Evolutionary conservation across 768 basidiomycete species (phyloP).

Genomic region (Porphyrellus cyaneotinctus): DNA sequence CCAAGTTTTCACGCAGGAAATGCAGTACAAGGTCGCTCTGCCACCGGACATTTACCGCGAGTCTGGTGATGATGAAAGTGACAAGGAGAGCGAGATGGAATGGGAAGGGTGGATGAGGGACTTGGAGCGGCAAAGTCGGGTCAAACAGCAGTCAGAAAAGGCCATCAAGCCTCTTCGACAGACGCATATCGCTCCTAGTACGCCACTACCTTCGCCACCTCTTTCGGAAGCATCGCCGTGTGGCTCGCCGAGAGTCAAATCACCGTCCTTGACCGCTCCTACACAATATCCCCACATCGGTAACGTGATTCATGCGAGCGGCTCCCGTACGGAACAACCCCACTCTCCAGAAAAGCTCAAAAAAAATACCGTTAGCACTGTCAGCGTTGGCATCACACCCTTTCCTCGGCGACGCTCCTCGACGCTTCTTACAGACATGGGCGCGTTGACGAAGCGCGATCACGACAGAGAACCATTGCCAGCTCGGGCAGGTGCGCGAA

Average conservation of each 20-base stretch:
- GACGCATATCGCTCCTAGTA: neutral
- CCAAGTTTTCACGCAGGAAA: slow-evolving; percentile 21
- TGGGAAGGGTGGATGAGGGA: slow-evolving; percentile 68
- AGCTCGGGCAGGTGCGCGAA: neutral
- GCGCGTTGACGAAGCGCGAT: slow-evolving; percentile 2
- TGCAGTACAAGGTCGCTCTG: slow-evolving; percentile 17
- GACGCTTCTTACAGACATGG: slow-evolving; percentile 17
- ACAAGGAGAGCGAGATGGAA: slow-evolving; percentile 51
- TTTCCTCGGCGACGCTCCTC: slow-evolving; percentile 23
- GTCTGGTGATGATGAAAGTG: slow-evolving; percentile 37
- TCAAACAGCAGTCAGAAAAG: slow-evolving; percentile 11
- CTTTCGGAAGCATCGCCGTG: slow-evolving; percentile 25
- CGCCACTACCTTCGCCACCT: slow-evolving; percentile 25
- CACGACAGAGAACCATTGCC: neutral
- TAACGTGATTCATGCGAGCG: slow-evolving; percentile 14
- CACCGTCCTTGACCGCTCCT: slow-evolving; percentile 6
- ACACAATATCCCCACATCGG: slow-evolving; percentile 22
- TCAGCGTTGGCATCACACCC: slow-evolving; percentile 19
- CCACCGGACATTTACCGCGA: slow-evolving; percentile 10
- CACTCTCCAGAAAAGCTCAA: slow-evolving; percentile 5
- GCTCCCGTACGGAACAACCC: neutral
- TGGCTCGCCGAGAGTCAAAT: slow-evolving; percentile 19
- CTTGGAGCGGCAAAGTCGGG: slow-evolving; percentile 37
- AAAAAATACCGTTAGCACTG: slow-evolving; percentile 21
- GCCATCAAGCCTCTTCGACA: neutral